A percentile compares a stretch with the other conserved stretches of the same genome.
Conservation (phyloP, 148 eudicot genomes). For the Pouteria glomerata region DNA sequence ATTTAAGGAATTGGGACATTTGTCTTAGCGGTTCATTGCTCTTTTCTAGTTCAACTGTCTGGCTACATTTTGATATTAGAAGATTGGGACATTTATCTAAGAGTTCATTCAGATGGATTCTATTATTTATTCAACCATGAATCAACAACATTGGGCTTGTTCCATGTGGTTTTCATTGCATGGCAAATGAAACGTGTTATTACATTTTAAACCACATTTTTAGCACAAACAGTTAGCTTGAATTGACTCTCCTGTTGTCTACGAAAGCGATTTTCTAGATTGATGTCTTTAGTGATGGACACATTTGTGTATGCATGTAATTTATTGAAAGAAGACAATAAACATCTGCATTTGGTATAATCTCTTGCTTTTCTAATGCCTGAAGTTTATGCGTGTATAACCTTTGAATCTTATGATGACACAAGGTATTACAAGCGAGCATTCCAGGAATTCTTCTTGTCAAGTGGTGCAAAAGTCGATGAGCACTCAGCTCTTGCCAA, state of each 20-base stretch:
- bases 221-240: background rate
- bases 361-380: background rate
- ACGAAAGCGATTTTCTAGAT: background rate
- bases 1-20: too few relatives aligned
- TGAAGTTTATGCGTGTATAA: background rate
- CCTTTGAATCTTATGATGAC: background rate
- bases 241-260: background rate
- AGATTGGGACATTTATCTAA: background rate
- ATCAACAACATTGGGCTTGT: background rate
- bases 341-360: background rate
- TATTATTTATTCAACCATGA: background rate
- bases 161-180: background rate
- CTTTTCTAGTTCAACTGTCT: background rate
- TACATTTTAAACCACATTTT: too few relatives aligned
- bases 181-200: background rate
- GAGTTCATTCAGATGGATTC: background rate
- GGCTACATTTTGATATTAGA: background rate
- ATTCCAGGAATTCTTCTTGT: constrained; percentile 55
- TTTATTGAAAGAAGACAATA: background rate
- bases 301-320: background rate
- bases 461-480: constrained; percentile 36
- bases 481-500: constrained; percentile 26
- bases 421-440: constrained; percentile 72
- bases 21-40: too few relatives aligned
- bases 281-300: background rate